These are phyloP conservation scores for Wickerhamiella sergipiensis DNA, from an alignment of 805 yeast species.

Conservation along the genomic window DNA sequence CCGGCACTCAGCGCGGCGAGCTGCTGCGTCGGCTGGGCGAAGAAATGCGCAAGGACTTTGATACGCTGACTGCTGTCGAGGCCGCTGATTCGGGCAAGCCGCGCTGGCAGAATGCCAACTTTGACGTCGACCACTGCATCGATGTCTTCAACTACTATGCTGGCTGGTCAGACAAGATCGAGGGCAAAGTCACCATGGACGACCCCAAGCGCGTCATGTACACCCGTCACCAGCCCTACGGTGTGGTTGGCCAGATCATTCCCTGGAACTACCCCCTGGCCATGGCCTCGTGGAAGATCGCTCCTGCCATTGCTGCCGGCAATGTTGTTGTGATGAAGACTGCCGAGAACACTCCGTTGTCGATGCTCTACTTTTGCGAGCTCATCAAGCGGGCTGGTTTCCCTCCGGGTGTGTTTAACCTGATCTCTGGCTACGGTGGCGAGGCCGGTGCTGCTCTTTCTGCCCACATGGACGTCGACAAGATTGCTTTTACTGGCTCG, in stretches of 20 bases:
- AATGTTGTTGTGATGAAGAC: conserved; percentile 60
- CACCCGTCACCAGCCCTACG: conserved; percentile 54
- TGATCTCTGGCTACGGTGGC: conserved; percentile 56
- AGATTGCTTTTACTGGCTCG: conserved; percentile 90
- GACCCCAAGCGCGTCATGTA: conserved; percentile 48
- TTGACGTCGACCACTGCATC: conserved; percentile 45
- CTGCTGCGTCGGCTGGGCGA: conserved; percentile 65
- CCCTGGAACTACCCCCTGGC: conserved; percentile 64
- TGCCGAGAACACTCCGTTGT: conserved; percentile 65
- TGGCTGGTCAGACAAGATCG: conserved; percentile 61
- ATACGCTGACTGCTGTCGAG: conserved; percentile 66
- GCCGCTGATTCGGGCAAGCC: conserved; percentile 86
- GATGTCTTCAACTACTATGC: conserved; percentile 51
- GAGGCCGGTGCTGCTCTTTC: conserved; percentile 57
- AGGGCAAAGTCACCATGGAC: conserved; percentile 48
- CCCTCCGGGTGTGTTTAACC: conserved; percentile 65
- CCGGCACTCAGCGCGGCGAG: conserved; percentile 54
- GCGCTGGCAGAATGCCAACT: conserved; percentile 20
- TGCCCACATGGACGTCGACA: conserved; percentile 52
- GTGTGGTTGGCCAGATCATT: conserved; percentile 55
- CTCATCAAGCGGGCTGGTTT: conserved; percentile 53
- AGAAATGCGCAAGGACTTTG: conserved; percentile 57
- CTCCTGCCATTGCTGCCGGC: conserved; percentile 74
- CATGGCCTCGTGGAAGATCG: conserved; percentile 72
- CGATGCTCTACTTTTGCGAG: conserved; percentile 47